Conservation (phyloP, 306 rosid species). For the Prunus persica region DNA sequence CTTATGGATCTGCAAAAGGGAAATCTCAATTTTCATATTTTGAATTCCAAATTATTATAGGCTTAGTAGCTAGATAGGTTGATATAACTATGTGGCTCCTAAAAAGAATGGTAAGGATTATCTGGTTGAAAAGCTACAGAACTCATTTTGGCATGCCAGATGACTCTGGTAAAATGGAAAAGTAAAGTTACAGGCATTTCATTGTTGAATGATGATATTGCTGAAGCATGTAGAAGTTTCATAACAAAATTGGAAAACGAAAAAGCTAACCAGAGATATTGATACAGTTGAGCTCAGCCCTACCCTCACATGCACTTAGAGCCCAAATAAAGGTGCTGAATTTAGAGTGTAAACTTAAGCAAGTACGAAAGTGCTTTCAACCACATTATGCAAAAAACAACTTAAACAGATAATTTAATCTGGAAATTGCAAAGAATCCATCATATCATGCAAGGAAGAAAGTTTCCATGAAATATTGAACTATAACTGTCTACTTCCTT, state of each 20-base stretch:
- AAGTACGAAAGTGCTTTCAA: not conserved
- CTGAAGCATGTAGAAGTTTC: too few relatives aligned
- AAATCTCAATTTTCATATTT: constrained; percentile 1
- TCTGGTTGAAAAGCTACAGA: not conserved
- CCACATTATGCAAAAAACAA: not conserved
- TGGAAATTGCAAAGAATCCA: not conserved
- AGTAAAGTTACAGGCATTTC: too few relatives aligned
- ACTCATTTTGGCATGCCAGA: not conserved
- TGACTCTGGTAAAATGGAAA: too few relatives aligned
- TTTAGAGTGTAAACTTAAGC: too few relatives aligned
- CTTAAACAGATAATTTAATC: not conserved
- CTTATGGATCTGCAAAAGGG: constrained; percentile 50
- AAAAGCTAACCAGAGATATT: too few relatives aligned
- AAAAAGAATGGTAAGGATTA: not conserved
- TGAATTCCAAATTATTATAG: not conserved
- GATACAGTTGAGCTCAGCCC: too few relatives aligned
- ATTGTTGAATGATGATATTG: too few relatives aligned
- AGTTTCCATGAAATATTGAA: not conserved
- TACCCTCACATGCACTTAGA: too few relatives aligned
- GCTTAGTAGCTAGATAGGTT: not conserved
- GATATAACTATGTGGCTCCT: not conserved
- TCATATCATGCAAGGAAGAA: not conserved
- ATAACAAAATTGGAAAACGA: too few relatives aligned
- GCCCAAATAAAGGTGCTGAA: too few relatives aligned
- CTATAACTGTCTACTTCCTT: constrained; percentile 32